Evolutionary conservation across 768 basidiomycete genomes (phyloP), one percentile per base, ranked within the genome.

Genomic region (Bullera alba): DNA sequence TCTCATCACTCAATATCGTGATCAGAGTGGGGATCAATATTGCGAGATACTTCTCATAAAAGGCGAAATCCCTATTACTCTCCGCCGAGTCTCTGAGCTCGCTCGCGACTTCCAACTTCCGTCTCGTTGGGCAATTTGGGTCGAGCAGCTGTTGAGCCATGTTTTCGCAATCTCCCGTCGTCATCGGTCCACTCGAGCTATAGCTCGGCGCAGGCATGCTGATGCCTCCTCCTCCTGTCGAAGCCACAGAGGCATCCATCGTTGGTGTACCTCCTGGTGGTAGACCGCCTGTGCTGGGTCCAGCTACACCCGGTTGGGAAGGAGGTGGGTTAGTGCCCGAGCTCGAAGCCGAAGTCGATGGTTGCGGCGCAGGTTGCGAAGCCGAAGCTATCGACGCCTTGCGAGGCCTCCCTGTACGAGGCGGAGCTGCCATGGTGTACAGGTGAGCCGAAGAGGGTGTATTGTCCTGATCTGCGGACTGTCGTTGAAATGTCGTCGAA

Each of bases 71-170:
- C 21, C 61, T 54, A 15, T 46, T 58, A 10, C 51, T 55, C 50
- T 72, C 71, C n/a, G 71, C 71, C 28, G 65, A 61, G 53, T 72
- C 71, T 46, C 71, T 34, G 22, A 72, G 45, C 37, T 72, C 71
- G 17, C 52, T 43, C 7, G 68, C 70, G 50, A 29, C 35, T 17
- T 19, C 14, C 12, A 44, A 6, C 28, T 44, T 23, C 27, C 36
- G 35, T 8, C 43, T 21, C 15, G n/a, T 10, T 8, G 10, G 8
- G 8, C 12, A 10, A 39, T 10, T 15, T 2, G 67, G 60, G 51
- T 73, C 72, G 16, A 61, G 27, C 38, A 73, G 45, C 37, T 63
- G 61, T 14, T 58, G 58, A 3, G 65, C 70, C 42, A 70, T 48
- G 2, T 49, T 54, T 50, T 73, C 72, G 48, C 70, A 73, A 36